phyloP scores from a whole-genome alignment of 2,329 filamentous ascomycete genomes.

The Botryosphaeria agaves region DNA sequence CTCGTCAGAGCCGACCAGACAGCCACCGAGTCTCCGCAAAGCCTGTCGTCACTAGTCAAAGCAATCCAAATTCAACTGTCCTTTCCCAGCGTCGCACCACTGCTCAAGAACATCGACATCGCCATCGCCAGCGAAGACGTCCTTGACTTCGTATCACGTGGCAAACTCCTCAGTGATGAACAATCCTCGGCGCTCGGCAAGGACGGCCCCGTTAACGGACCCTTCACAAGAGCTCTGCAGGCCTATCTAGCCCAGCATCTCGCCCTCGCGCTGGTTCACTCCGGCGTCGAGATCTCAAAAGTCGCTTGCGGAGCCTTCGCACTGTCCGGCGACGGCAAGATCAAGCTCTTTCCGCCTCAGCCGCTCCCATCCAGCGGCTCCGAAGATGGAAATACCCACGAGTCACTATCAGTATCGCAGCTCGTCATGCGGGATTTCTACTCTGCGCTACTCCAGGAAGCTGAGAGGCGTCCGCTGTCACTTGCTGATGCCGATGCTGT shows the following conservation, averaged over 20 bases:
- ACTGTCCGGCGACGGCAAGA: constrained; percentile 19
- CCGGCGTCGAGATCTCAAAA: constrained; percentile 21
- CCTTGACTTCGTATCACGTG: constrained; percentile 13
- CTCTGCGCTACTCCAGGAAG: constrained; percentile 14
- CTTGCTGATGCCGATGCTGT: constrained; percentile 9
- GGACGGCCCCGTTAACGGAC: constrained; percentile 4
- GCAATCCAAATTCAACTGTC: constrained; percentile 18
- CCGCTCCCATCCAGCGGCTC: constrained; percentile 1
- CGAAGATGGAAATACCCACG: background rate
- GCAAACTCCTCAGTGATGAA: background rate
- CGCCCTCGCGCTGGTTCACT: constrained; percentile 21
- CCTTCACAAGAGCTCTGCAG: constrained; percentile 23
- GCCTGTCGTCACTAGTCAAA: constrained; percentile 7
- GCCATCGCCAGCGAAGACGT: constrained; percentile 24
- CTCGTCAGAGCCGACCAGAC: constrained; percentile 20
- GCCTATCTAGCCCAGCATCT: constrained; percentile 22
- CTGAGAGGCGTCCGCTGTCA: constrained; percentile 13
- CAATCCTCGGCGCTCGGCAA: background rate
- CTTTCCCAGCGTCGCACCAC: constrained; percentile 12
- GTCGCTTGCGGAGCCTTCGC: constrained; percentile 25
- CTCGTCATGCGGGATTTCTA: constrained; percentile 16
- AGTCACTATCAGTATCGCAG: constrained; percentile 13
- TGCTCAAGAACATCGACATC: constrained; percentile 25
- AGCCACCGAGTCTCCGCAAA: constrained; percentile 19
- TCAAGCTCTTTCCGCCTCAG: constrained; percentile 20